A percentile compares a stretch with the other conserved stretches of the same genome.
Conservation (phyloP, 208 protist genomes). For the Acanthamoeba lugdunensis region DNA sequence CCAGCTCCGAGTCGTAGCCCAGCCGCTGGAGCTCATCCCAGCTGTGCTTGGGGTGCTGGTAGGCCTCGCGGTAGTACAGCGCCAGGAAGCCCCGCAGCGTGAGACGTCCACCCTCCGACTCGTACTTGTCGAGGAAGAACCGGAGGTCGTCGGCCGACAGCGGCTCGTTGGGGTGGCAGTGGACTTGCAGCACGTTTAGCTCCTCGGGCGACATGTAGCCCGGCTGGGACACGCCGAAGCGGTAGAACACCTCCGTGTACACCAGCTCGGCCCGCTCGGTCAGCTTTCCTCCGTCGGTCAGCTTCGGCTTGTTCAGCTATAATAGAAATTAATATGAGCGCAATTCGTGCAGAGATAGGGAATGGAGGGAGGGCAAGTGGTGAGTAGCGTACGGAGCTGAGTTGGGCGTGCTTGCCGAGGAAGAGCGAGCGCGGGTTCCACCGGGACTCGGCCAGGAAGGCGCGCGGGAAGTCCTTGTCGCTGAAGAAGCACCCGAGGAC, state of each 20-base stretch:
- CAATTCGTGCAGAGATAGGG: not conserved
- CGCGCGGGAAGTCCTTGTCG: slow-evolving; percentile 52
- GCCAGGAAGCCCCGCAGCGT: slow-evolving; percentile 52
- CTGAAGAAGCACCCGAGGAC: slow-evolving; percentile 28
- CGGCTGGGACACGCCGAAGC: slow-evolving; percentile 46
- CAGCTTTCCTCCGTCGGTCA: not conserved
- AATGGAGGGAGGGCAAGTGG: not conserved
- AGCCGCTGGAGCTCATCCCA: slow-evolving; percentile 55
- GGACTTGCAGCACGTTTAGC: slow-evolving; percentile 65
- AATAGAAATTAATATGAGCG: not conserved
- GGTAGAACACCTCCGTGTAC: slow-evolving; percentile 60
- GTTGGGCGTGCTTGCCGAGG: slow-evolving; percentile 19
- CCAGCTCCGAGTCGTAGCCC: slow-evolving; percentile 45
- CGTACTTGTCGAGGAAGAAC: slow-evolving; percentile 35
- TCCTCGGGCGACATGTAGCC: slow-evolving; percentile 53
- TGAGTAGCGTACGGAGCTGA: slow-evolving; percentile 12
- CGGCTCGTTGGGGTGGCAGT: slow-evolving; percentile 57
- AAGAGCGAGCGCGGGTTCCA: slow-evolving; percentile 31
- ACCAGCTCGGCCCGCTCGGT: slow-evolving; percentile 44
- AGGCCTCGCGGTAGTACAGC: slow-evolving; percentile 51
- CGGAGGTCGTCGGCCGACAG: slow-evolving; percentile 47
- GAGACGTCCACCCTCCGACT: slow-evolving; percentile 20
- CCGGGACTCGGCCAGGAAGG: not conserved
- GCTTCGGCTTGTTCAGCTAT: slow-evolving; percentile 47
- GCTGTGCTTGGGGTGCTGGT: slow-evolving; percentile 62